Evolutionary conservation across 805 yeast species (phyloP), one percentile per base, ranked within the genome.

Genomic region (Groenewaldozyma salmanticensis): DNA sequence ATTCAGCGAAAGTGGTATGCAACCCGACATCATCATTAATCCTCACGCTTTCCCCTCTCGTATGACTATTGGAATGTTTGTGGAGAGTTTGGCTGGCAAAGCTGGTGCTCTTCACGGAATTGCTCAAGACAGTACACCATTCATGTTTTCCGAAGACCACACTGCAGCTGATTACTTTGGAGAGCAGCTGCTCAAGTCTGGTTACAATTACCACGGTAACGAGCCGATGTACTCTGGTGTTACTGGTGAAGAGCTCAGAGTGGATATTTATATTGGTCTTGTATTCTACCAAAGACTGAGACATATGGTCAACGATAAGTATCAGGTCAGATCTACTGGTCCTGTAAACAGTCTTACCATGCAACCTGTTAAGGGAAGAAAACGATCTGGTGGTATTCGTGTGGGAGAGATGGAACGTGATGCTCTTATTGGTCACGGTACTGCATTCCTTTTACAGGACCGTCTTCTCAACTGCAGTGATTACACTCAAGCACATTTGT

Each of bases 381-480:
- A 92, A 79, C 79, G 97, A 69, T 79, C 82, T 51, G 98, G 98
- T 67, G 98, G 98, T 81, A 92, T 92, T 53, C 94, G 98, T 74
- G 94, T 92, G 31, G 98, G 98, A 63, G 98, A 92, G 65, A 92
- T 92, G 98, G 98, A 92, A 68, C 83, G 98, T 68, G 98, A 92
- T 74, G 98, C 98, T 2, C 71, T 92, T 55, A 87, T 92, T 62
- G 98, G 97, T 45, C 98, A 92, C 59, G 98, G 98, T 65, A 82
- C 98, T 4, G 87, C 98, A 1, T 92, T 75, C 77, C 67, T 92
- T 54, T 69, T 92, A 52, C 97, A 90, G 64, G 98, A 92, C 62
- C 79, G 98, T 66, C 70, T 92, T 58, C 72, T 92, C 60, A 92
- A 92, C 66, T 87, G 95, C 59, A 83, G 95, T 5, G 98, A 92